Evolutionary conservation across 148 eudicot genomes (phyloP), one percentile per base, ranked within the genome.

Genomic region (Fallopia convolvulus): DNA sequence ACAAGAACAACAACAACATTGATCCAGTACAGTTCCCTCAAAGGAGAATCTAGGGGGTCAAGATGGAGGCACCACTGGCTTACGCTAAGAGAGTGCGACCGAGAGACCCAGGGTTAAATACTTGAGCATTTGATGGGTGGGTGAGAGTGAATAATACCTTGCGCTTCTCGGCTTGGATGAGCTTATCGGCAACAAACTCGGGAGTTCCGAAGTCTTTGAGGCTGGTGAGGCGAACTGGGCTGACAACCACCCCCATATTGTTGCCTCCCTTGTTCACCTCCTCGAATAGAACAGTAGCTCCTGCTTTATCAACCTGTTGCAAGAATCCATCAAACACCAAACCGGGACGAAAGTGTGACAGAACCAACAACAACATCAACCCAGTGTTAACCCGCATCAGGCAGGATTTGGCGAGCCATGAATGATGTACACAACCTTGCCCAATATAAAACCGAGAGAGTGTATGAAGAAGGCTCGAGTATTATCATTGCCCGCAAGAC

Each of bases 151-250:
- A 21, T 58, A 93, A n/a, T n/a, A n/a, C 98, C 93, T 94, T 94
- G 81, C 92, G 91, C 79, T 88, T 94, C 79, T 94, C 98, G 21
- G 92, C 98, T 83, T 84, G 91, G 74, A 94, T 87, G 48, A 94
- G 89, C 83, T 89, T 94, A 23, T 92, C 93, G 63, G 90, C 95
- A 10, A 94, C 98, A 79, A 94, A 90, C 13, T 90, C 85, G 76
- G 97, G 95, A 72, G 83, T 89, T 39, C 98, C 98, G 61, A 92
- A 94, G 72, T 94, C 92, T 23, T 75, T 81, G 17, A 94, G 87
- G 49, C 77, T 87, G 0, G 86, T 75, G 56, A 94, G 87, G 23
- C 90, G 86, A 79, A 92, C 94, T 26, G 98, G 98, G 86, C 32
- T 86, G 55, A 94, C 97, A 42, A 94, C 97, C 14, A 94, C 87